Percentiles rank a stretch among this genome's conserved stretches.
Evolutionary conservation across 2,329 filamentous ascomycete genomes (phyloP).

Genomic region (Penicillium olsonii): DNA sequence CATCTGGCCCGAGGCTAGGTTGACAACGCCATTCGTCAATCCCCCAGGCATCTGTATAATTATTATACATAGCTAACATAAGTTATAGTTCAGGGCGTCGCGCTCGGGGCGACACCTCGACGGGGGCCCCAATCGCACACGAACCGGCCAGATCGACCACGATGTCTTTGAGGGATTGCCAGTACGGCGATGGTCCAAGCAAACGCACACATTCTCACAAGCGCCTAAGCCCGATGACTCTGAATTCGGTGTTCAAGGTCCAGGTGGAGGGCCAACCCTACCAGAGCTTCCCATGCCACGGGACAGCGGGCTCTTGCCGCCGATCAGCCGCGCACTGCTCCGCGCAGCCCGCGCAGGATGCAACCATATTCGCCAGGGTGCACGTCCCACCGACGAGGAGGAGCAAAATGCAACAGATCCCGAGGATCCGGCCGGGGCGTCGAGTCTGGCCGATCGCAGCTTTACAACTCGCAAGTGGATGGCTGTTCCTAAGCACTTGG

Average conservation of each 20-base stretch:
- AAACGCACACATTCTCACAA: slow-evolving; percentile 68
- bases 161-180: slow-evolving; percentile 75
- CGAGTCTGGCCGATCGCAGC: slow-evolving; percentile 44
- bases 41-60: background rate
- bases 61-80: slow-evolving; percentile 14
- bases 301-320: slow-evolving; percentile 74
- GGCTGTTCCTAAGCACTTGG: slow-evolving; percentile 57
- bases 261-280: slow-evolving; percentile 40
- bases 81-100: slow-evolving; percentile 55
- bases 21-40: background rate
- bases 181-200: slow-evolving; percentile 84
- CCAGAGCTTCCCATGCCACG: slow-evolving; percentile 86
- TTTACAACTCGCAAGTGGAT: slow-evolving; percentile 62
- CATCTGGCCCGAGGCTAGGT: background rate
- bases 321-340: slow-evolving; percentile 79
- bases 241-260: slow-evolving; percentile 30
- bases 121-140: slow-evolving; percentile 40
- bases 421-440: slow-evolving; percentile 33
- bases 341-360: slow-evolving; percentile 76
- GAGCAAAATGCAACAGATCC: slow-evolving; percentile 38
- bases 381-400: slow-evolving; percentile 40
- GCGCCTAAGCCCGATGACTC: slow-evolving; percentile 63
- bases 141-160: slow-evolving; percentile 59
- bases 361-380: slow-evolving; percentile 69
- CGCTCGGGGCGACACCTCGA: slow-evolving; percentile 61